A percentile compares a stretch with the other conserved stretches of the same genome.
These are phyloP conservation scores for Stachybotrys chartarum DNA, from an alignment of 2,329 filamentous ascomycete genomes.

Conservation along the genomic window DNA sequence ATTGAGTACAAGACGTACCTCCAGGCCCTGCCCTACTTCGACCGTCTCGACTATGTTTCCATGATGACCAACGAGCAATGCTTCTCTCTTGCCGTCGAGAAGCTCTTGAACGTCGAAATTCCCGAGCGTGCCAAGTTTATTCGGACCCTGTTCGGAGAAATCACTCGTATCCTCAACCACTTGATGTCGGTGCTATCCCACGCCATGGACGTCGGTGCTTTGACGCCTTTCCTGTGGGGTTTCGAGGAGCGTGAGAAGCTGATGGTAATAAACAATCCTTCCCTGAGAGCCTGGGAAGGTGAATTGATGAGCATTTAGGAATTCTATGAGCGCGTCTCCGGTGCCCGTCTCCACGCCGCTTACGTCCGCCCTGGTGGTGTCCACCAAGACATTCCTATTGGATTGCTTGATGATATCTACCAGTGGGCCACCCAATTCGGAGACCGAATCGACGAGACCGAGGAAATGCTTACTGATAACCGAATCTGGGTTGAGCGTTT, in stretches of 20 bases:
- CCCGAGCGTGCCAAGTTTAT: slow-evolving; percentile 96
- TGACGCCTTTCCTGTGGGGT: slow-evolving; percentile 98
- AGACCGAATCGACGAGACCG: slow-evolving; percentile 96
- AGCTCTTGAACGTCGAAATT: slow-evolving; percentile 93
- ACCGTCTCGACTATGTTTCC: slow-evolving; percentile 96
- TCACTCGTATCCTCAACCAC: slow-evolving; percentile 92
- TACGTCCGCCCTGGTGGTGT: slow-evolving; percentile 97
- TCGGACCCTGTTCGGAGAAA: slow-evolving; percentile 88
- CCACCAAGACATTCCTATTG: slow-evolving; percentile 87
- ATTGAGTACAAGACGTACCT: slow-evolving; percentile 99
- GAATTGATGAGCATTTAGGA: slow-evolving; percentile 50
- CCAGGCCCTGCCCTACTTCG: slow-evolving; percentile 96
- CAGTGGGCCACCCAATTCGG: slow-evolving; percentile 99
- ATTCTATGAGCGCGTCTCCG: slow-evolving; percentile 99
- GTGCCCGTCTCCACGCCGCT: slow-evolving; percentile 92
- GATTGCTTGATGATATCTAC: slow-evolving; percentile 96
- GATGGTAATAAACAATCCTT: slow-evolving; percentile 58
- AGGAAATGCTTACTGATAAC: slow-evolving; percentile 98
- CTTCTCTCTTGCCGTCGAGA: slow-evolving; percentile 92
- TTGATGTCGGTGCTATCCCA: slow-evolving; percentile 96
- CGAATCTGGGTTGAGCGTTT: slow-evolving; percentile 97
- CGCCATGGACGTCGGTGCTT: slow-evolving; percentile 96
- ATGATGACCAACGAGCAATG: slow-evolving; percentile 99
- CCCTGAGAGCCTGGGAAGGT: background rate
- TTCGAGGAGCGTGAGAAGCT: slow-evolving; percentile 99